Evolutionary conservation across 2,329 filamentous ascomycete genomes (phyloP).

Genomic region (Triangularia verruculosa): DNA sequence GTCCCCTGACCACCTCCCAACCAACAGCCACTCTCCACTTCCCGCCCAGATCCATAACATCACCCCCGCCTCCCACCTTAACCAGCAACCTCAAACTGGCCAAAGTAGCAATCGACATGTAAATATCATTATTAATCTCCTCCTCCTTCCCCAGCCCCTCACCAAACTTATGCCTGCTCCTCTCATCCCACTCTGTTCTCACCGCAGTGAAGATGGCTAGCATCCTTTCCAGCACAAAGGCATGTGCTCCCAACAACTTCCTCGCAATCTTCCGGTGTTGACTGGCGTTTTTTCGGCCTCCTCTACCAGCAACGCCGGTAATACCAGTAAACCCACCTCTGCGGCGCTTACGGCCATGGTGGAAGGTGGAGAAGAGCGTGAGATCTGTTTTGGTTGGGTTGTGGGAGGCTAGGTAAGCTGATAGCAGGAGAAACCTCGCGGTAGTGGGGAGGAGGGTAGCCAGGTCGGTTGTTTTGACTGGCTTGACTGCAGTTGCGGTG

Average conservation of each 20-base stretch:
- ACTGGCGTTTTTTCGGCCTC: conserved; percentile 29
- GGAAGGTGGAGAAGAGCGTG: conserved; percentile 71
- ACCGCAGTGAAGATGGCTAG: conserved; percentile 73
- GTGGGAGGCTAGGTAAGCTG: conserved; percentile 78
- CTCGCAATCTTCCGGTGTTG: conserved; percentile 72
- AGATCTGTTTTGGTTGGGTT: conserved; percentile 72
- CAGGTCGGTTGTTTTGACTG: conserved; percentile 40
- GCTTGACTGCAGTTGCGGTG: not conserved
- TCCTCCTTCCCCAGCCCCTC: conserved; percentile 35
- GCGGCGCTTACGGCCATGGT: conserved; percentile 50
- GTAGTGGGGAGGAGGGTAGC: conserved; percentile 64
- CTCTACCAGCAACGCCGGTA: conserved; percentile 22
- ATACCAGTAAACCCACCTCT: conserved; percentile 45
- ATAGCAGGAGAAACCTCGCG: conserved; percentile 69
- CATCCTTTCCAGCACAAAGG: conserved; percentile 75
- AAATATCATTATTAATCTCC: conserved; percentile 44
- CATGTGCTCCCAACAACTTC: conserved; percentile 72
- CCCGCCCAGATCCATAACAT: conserved; percentile 65
- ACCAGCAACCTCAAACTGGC: conserved; percentile 67
- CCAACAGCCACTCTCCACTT: conserved; percentile 77
- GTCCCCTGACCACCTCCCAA: conserved; percentile 69
- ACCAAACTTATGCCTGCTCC: not conserved
- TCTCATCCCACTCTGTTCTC: conserved; percentile 49
- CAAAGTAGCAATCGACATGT: conserved; percentile 68
- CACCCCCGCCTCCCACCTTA: conserved; percentile 57